Conservation (phyloP, 805 yeast genomes). For the Pichia phayaonensis region DNA sequence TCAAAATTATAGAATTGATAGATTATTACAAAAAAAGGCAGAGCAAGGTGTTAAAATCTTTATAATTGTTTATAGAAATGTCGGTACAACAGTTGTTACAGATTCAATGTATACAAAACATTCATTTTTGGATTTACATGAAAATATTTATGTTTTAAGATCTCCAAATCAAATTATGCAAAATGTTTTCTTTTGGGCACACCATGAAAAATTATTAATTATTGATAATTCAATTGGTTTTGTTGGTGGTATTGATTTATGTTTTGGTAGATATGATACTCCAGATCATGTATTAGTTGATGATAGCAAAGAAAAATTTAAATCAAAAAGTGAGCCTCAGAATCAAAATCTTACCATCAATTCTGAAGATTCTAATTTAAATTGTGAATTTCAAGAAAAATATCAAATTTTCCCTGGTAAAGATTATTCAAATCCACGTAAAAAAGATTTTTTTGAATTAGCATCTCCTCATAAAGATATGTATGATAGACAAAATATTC, state of each 20-base stretch:
- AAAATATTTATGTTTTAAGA: constrained; percentile 81
- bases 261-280: constrained; percentile 94
- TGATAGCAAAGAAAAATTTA: constrained; percentile 38
- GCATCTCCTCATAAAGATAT: constrained; percentile 85
- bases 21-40: constrained; percentile 82
- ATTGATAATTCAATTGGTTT: constrained; percentile 86
- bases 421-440: constrained; percentile 94
- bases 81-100: constrained; percentile 85
- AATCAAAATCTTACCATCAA: not conserved
- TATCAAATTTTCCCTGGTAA: constrained; percentile 87
- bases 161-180: constrained; percentile 94
- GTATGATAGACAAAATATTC: constrained; percentile 73
- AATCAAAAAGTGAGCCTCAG: not conserved
- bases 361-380: not conserved
- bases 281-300: constrained; percentile 90
- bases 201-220: constrained; percentile 87
- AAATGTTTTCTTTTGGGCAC: constrained; percentile 97
- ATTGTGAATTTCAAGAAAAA: constrained; percentile 20
- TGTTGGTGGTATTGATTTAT: constrained; percentile 91
- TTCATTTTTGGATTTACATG: constrained; percentile 76
- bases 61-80: constrained; percentile 87
- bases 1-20: constrained; percentile 87
- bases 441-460: constrained; percentile 72
- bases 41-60: constrained; percentile 92
- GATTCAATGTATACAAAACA: constrained; percentile 95